These are phyloP conservation scores for Pleurotus citrinopileatus DNA, from an alignment of 768 basidiomycete genomes.

Conservation along the genomic window DNA sequence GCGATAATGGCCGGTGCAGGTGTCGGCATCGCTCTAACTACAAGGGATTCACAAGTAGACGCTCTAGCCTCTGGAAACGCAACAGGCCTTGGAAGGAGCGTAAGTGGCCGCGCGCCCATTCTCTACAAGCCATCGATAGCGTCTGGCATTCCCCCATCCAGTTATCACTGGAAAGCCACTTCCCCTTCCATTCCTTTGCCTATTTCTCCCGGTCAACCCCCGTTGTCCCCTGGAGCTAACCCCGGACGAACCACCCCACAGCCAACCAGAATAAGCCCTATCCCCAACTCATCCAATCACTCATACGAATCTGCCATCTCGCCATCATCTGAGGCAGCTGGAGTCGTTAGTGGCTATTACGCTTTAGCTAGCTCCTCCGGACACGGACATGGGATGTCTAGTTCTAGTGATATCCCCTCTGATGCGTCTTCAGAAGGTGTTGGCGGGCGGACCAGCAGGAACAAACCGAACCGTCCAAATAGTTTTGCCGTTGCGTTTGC, in stretches of 20 bases:
- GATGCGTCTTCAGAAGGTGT: neutral
- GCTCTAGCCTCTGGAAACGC: neutral
- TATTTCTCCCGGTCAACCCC: neutral
- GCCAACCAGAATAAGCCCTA: neutral
- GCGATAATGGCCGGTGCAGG: neutral
- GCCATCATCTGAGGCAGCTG: neutral
- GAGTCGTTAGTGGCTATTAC: neutral
- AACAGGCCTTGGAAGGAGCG: neutral
- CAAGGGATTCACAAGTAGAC: neutral
- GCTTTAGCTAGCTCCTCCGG: neutral
- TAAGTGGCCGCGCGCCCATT: conserved; percentile 1
- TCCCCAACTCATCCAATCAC: neutral
- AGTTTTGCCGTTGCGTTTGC: conserved; percentile 1
- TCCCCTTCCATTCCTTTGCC: neutral
- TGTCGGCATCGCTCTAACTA: conserved; percentile 1
- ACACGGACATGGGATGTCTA: neutral
- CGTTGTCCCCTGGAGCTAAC: neutral
- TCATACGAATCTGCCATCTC: neutral
- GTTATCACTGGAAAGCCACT: conserved; percentile 1
- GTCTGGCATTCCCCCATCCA: neutral
- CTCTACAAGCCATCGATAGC: neutral
- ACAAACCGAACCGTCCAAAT: neutral
- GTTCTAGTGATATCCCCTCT: neutral
- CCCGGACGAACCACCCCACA: neutral
- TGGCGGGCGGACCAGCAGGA: neutral